Conservation (phyloP, 331 rosid species). For the Phaseolus coccineus region DNA sequence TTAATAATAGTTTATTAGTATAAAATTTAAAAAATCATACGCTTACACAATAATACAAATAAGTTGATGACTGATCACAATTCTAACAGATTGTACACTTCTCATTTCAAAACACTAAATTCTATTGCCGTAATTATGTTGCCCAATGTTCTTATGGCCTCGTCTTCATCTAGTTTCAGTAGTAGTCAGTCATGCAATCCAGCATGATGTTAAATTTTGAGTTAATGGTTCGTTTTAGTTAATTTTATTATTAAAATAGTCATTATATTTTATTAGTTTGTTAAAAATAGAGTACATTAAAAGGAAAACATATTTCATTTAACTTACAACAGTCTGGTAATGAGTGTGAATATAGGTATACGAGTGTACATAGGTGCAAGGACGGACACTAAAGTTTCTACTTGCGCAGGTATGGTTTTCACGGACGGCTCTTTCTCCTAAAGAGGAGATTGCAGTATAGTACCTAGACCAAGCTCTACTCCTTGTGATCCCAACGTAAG, state of each 20-base stretch:
- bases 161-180: too few relatives aligned
- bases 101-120: not conserved
- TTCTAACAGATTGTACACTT: not conserved
- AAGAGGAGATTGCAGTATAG: not conserved
- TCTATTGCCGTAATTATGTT: not conserved
- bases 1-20: not conserved
- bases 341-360: not conserved
- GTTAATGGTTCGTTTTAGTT: not conserved
- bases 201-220: not conserved
- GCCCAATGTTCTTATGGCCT: not conserved
- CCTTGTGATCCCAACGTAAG: not conserved
- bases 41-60: not conserved
- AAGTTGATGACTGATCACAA: not conserved
- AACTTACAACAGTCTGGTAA: not conserved
- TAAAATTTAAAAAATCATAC: not conserved
- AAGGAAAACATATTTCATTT: not conserved
- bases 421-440: not conserved
- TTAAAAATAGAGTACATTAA: not conserved
- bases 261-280: not conserved
- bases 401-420: not conserved
- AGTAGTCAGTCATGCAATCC: not conserved
- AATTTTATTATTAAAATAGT: not conserved
- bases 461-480: not conserved
- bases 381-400: not conserved
- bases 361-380: not conserved